A percentile compares a stretch with the other conserved stretches of the same genome.
Evolutionary conservation across 2,329 filamentous ascomycete species (phyloP).

Genomic region (Alternaria sp.): DNA sequence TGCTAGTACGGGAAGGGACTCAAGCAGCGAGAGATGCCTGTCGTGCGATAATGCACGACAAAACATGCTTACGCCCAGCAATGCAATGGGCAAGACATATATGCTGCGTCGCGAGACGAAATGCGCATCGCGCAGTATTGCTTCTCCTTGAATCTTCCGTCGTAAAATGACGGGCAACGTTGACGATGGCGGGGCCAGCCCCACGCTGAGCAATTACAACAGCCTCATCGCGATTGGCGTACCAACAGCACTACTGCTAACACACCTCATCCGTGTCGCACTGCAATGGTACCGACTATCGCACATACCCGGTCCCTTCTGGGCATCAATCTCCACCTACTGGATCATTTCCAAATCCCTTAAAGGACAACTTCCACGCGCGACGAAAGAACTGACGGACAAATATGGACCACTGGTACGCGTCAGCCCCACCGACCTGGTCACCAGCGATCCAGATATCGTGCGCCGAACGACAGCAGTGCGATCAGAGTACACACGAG

Average conservation of each 20-base stretch:
- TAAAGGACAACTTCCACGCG: neutral
- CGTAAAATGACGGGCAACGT: neutral
- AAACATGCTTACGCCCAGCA: neutral
- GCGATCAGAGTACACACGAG: constrained; percentile 44
- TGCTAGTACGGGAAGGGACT: neutral
- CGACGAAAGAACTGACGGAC: constrained; percentile 12
- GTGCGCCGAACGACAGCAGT: constrained; percentile 53
- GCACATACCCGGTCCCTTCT: constrained; percentile 30
- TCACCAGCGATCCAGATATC: constrained; percentile 57
- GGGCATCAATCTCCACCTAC: constrained; percentile 23
- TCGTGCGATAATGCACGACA: neutral
- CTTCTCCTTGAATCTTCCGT: no score
- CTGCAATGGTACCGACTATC: constrained; percentile 29
- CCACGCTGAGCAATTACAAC: neutral
- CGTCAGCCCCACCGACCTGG: constrained; percentile 55
- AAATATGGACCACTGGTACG: constrained; percentile 46
- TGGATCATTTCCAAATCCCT: constrained; percentile 13
- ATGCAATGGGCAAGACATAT: neutral
- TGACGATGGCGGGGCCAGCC: neutral
- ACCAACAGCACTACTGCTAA: neutral
- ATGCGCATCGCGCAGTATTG: neutral
- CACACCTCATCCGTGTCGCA: constrained; percentile 11
- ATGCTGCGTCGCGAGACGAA: neutral
- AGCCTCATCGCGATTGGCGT: constrained; percentile 7
- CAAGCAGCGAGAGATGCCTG: neutral